These are phyloP conservation scores for Mucor velutinosus DNA, from an alignment of 371 early-diverging fungal genomes.

Conservation along the genomic window DNA sequence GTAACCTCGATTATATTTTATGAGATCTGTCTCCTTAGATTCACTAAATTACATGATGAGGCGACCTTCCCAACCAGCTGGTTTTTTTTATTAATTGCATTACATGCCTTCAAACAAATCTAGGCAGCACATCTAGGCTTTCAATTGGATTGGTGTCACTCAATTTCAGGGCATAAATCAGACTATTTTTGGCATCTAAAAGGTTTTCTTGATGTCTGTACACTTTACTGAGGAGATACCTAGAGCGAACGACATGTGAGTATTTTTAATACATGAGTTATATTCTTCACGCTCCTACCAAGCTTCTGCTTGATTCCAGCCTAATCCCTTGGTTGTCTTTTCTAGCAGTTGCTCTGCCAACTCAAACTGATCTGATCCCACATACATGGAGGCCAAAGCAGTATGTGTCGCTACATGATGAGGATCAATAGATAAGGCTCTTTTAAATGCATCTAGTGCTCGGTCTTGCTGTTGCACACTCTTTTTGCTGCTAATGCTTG, in stretches of 20 bases:
- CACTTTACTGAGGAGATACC: slow-evolving; percentile 31
- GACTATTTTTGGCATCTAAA: slow-evolving; percentile 34
- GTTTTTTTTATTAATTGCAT: neutral
- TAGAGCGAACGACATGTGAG: neutral
- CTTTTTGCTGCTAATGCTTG: neutral
- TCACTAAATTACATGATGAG: neutral
- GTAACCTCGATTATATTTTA: neutral
- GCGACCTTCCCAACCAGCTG: neutral
- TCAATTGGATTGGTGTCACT: slow-evolving; percentile 32
- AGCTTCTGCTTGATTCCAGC: slow-evolving; percentile 41
- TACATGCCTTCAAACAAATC: slow-evolving; percentile 28
- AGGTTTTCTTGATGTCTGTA: slow-evolving; percentile 27
- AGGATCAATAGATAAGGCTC: slow-evolving; percentile 33
- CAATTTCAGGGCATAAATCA: slow-evolving; percentile 37
- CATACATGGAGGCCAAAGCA: slow-evolving; percentile 28
- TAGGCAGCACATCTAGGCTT: slow-evolving; percentile 23
- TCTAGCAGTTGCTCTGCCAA: slow-evolving; percentile 37
- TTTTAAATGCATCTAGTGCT: slow-evolving; percentile 39
- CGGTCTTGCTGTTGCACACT: slow-evolving; percentile 8
- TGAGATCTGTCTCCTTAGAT: neutral
- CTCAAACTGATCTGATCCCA: slow-evolving; percentile 24
- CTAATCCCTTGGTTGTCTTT: slow-evolving; percentile 29
- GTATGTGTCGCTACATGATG: slow-evolving; percentile 31
- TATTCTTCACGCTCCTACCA: slow-evolving; percentile 19
- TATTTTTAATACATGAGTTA: neutral